Percentiles rank a stretch among this genome's conserved stretches.
Conservation (phyloP, 2,329 filamentous ascomycete species). For the Penicillium sp. region DNA sequence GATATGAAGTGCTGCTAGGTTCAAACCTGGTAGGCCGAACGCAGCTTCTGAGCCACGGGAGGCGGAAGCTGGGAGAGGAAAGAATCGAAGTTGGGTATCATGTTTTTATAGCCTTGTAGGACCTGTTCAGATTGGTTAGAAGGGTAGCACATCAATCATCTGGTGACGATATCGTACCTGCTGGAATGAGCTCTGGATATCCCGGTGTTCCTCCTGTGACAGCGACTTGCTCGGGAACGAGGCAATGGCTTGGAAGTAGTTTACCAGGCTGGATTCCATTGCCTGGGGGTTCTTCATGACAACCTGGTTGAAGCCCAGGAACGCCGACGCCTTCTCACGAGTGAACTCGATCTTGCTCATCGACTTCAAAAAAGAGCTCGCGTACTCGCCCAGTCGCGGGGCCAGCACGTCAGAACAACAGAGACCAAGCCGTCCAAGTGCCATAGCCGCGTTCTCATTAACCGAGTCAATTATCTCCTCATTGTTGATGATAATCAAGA, state of each 20-base stretch:
- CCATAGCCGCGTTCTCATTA: constrained; percentile 90
- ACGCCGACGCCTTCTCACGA: constrained; percentile 90
- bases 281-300: constrained; percentile 83
- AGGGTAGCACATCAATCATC: background rate
- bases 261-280: constrained; percentile 78
- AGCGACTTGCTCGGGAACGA: constrained; percentile 59
- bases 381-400: constrained; percentile 73
- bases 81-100: constrained; percentile 47
- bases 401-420: constrained; percentile 72
- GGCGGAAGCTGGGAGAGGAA: constrained; percentile 42
- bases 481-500: constrained; percentile 79
- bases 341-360: constrained; percentile 83
- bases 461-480: constrained; percentile 80
- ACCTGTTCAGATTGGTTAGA: constrained; percentile 26
- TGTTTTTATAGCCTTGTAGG: constrained; percentile 45
- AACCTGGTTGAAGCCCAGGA: constrained; percentile 82
- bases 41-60: constrained; percentile 41
- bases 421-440: constrained; percentile 79
- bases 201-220: constrained; percentile 56
- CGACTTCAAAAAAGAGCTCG: constrained; percentile 71
- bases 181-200: constrained; percentile 68
- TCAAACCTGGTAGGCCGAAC: constrained; percentile 42
- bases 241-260: constrained; percentile 81
- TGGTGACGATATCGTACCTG: constrained; percentile 53
- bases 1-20: constrained; percentile 1